phyloP scores from a whole-genome alignment of 2,329 filamentous ascomycete species.

The Fusarium irregulare region DNA sequence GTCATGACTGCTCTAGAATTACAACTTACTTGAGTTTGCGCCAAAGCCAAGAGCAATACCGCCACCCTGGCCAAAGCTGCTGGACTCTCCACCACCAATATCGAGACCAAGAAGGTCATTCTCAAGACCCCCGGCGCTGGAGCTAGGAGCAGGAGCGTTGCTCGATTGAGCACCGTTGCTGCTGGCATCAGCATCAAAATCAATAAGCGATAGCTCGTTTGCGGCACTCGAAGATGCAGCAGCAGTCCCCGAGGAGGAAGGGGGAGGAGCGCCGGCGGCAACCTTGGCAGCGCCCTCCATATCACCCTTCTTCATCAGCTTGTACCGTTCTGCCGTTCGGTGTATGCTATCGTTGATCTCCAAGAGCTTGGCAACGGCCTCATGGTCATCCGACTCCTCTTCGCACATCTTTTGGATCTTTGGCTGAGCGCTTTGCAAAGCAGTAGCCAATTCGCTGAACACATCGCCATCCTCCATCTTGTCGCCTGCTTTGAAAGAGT shows the following conservation, averaged over 20 bases:
- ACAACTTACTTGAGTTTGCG: slow-evolving; percentile 71
- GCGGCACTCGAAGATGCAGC: slow-evolving; percentile 55
- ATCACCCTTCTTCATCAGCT: slow-evolving; percentile 95
- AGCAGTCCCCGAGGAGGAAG: slow-evolving; percentile 71
- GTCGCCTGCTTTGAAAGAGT: slow-evolving; percentile 84
- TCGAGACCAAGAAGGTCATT: slow-evolving; percentile 92
- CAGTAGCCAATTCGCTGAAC: slow-evolving; percentile 85
- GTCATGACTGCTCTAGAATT: too few relatives aligned
- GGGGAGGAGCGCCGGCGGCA: slow-evolving; percentile 75
- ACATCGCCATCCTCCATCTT: slow-evolving; percentile 76
- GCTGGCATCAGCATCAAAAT: slow-evolving; percentile 77
- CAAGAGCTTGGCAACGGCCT: slow-evolving; percentile 93
- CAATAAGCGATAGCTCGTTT: slow-evolving; percentile 90
- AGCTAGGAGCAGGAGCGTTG: slow-evolving; percentile 43
- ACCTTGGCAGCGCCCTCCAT: slow-evolving; percentile 85
- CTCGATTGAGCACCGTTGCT: slow-evolving; percentile 54
- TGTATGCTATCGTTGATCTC: slow-evolving; percentile 99
- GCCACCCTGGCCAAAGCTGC: slow-evolving; percentile 77
- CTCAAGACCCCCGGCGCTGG: slow-evolving; percentile 76
- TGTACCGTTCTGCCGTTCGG: slow-evolving; percentile 93
- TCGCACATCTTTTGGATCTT: slow-evolving; percentile 99
- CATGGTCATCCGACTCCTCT: slow-evolving; percentile 95
- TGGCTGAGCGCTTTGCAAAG: slow-evolving; percentile 91
- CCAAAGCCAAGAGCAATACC: slow-evolving; percentile 86
- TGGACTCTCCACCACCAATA: slow-evolving; percentile 73